Percentiles rank a stretch among this genome's conserved stretches.
Conservation (phyloP, 371 early-diverging fungal species). For the Lichtheimia hyalospora region DNA sequence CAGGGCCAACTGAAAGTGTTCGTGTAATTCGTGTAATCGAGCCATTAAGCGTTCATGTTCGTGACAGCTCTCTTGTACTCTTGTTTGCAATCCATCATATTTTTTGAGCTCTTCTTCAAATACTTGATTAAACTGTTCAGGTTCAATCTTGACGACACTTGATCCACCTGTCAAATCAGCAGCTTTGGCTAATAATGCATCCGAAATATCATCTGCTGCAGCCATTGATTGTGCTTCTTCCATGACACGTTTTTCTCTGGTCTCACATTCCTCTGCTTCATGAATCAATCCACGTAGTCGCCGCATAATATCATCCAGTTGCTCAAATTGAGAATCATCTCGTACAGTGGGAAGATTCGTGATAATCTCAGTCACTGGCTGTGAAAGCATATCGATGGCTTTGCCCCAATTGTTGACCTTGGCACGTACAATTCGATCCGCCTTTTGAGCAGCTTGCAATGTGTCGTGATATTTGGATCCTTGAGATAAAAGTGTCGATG, state of each 20-base stretch:
- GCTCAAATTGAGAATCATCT: constrained; percentile 15
- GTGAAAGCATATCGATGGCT: constrained; percentile 61
- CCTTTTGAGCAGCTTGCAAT: constrained; percentile 66
- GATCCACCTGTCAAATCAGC: constrained; percentile 50
- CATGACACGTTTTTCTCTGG: constrained; percentile 51
- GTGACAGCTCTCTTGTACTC: constrained; percentile 47
- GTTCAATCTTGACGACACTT: constrained; percentile 67
- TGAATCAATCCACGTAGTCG: constrained; percentile 18
- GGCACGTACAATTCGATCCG: constrained; percentile 62
- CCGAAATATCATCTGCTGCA: constrained; percentile 70
- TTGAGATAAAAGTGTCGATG: constrained; percentile 58
- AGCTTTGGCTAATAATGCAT: constrained; percentile 34
- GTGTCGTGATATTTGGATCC: constrained; percentile 62
- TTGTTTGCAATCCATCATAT: constrained; percentile 56
- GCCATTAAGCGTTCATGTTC: constrained; percentile 58
- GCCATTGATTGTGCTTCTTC: constrained; percentile 58
- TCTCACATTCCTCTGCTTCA: constrained; percentile 21
- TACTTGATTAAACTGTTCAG: constrained; percentile 69
- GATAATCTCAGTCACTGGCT: constrained; percentile 24
- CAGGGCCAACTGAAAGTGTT: constrained; percentile 58
- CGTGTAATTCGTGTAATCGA: constrained; percentile 56
- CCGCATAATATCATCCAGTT: constrained; percentile 11
- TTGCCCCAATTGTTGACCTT: constrained; percentile 67
- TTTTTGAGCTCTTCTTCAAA: constrained; percentile 65
- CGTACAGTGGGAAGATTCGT: constrained; percentile 18